Percentiles rank a stretch among this genome's conserved stretches.
Evolutionary conservation across 306 rosid genomes (phyloP).

Genomic region (Echinosophora koreensis): DNA sequence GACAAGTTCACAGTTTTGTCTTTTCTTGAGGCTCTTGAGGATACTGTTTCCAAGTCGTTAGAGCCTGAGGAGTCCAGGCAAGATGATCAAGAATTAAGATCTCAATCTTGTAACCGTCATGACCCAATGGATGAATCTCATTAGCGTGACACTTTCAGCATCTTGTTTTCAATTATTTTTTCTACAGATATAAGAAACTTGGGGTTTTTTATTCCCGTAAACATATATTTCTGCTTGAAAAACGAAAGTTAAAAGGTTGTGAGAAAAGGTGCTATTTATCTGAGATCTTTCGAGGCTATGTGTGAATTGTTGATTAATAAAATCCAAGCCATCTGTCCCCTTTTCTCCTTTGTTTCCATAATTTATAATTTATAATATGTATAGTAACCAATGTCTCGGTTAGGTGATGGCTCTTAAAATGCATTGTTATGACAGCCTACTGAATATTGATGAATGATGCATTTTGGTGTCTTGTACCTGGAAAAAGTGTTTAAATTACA

Average conservation of each 20-base stretch:
- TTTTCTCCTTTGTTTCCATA: neutral
- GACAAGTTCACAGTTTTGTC: slow-evolving; percentile 92
- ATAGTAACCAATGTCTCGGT: neutral
- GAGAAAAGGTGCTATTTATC: slow-evolving; percentile 27
- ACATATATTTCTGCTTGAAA: slow-evolving; percentile 39
- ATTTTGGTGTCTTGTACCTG: neutral
- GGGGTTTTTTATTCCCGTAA: neutral
- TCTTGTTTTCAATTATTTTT: slow-evolving; percentile 28
- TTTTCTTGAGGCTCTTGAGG: slow-evolving; percentile 95
- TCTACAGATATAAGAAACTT: slow-evolving; percentile 27
- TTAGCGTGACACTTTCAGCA: slow-evolving; percentile 48
- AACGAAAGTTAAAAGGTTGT: slow-evolving; percentile 29
- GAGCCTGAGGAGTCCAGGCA: slow-evolving; percentile 65
- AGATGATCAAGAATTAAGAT: slow-evolving; percentile 74
- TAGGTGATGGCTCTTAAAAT: slow-evolving; percentile 11
- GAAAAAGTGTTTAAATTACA: too few species aligned
- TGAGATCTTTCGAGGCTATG: slow-evolving; percentile 39
- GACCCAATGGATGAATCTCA: slow-evolving; percentile 84
- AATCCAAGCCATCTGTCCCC: slow-evolving; percentile 5
- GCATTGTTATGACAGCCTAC: neutral
- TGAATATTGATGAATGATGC: neutral
- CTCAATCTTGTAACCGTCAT: slow-evolving; percentile 71
- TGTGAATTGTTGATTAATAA: slow-evolving; percentile 32
- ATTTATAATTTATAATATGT: neutral
- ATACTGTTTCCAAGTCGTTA: slow-evolving; percentile 65